phyloP scores from a whole-genome alignment of 805 yeast species.

The Komagataella phaffii region DNA sequence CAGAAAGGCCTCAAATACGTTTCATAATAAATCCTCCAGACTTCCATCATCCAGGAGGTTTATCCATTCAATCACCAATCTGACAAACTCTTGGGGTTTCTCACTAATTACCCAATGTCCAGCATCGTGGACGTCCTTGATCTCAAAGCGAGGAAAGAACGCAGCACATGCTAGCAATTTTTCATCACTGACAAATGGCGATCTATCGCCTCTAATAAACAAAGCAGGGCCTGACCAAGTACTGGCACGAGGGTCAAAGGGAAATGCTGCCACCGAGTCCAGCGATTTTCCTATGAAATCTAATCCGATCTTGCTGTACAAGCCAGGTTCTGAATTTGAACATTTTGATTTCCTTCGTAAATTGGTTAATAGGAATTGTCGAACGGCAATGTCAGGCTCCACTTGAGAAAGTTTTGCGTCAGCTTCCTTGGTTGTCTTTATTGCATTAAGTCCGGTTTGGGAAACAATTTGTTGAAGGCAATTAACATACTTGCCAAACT shows the following conservation, averaged over 20 bases:
- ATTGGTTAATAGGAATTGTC: constrained; percentile 72
- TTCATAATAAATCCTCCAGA: not conserved
- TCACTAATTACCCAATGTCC: constrained; percentile 95
- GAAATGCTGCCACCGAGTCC: constrained; percentile 65
- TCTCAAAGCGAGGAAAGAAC: constrained; percentile 67
- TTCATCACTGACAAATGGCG: constrained; percentile 76
- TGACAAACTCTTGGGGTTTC: constrained; percentile 66
- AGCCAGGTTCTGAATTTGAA: constrained; percentile 11
- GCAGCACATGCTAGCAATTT: constrained; percentile 56
- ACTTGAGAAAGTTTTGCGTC: constrained; percentile 46
- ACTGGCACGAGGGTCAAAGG: constrained; percentile 38
- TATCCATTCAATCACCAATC: constrained; percentile 47
- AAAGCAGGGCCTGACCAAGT: constrained; percentile 63
- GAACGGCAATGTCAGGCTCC: constrained; percentile 46
- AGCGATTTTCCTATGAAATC: constrained; percentile 53
- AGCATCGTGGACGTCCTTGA: constrained; percentile 53
- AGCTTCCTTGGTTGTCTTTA: constrained; percentile 50
- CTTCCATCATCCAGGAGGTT: not conserved
- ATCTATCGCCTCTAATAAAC: constrained; percentile 67
- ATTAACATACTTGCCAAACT: constrained; percentile 54
- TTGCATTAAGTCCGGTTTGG: constrained; percentile 18
- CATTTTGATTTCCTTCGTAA: constrained; percentile 24
- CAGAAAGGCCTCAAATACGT: too few species aligned
- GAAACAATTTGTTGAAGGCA: constrained; percentile 48
- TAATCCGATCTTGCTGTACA: constrained; percentile 54